Conservation (phyloP, 139 green algal species). For the Chlorella sp. region DNA sequence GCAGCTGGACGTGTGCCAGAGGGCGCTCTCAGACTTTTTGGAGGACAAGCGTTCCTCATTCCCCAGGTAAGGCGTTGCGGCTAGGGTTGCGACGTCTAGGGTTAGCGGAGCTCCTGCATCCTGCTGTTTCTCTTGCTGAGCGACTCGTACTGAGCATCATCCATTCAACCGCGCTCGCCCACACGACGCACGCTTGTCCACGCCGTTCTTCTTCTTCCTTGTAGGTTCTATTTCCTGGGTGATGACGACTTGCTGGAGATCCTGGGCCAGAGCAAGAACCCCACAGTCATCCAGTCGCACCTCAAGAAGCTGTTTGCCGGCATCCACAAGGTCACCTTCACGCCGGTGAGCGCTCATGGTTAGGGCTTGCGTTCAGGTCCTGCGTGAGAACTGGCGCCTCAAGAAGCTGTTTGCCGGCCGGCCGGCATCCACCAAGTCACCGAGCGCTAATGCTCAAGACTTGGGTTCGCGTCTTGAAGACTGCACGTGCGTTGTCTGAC, state of each 20-base stretch:
- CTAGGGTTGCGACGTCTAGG: no score
- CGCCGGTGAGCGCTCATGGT: no score
- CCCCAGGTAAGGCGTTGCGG: constrained; percentile 31
- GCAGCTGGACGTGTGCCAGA: constrained; percentile 77
- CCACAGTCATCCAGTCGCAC: constrained; percentile 70
- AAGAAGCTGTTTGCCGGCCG: no score
- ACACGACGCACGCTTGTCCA: not conserved
- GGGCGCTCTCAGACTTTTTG: constrained; percentile 69
- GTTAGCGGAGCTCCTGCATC: not conserved
- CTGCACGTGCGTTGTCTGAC: no score
- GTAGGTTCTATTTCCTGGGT: constrained; percentile 82
- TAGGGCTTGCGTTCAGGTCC: not conserved
- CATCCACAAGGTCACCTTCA: constrained; percentile 61
- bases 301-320: constrained; percentile 86
- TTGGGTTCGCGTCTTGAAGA: no score
- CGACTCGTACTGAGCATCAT: no score
- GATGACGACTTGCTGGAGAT: constrained; percentile 86
- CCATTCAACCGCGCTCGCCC: no score
- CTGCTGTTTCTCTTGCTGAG: no score
- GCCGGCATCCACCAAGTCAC: no score
- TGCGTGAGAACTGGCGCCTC: no score
- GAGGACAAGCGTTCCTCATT: constrained; percentile 71
- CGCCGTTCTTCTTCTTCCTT: not conserved
- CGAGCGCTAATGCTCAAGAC: no score
- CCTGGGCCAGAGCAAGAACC: constrained; percentile 68